These are phyloP conservation scores for Garcia nutans DNA, from an alignment of 345 rosid genomes.

Conservation along the genomic window DNA sequence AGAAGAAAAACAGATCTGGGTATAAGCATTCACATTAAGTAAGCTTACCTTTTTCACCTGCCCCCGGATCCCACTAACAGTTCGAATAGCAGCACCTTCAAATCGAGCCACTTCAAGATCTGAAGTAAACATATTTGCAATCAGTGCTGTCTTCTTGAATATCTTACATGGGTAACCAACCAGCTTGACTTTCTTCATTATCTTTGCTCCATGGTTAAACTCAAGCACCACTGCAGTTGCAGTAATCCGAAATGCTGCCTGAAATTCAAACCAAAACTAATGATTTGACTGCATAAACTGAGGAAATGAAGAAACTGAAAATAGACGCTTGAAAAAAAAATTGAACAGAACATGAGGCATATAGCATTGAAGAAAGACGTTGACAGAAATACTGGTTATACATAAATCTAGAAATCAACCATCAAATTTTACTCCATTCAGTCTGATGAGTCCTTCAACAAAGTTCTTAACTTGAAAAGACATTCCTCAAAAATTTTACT, in stretches of 20 bases:
- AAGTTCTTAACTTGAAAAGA: not conserved
- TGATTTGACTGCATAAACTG: conserved; percentile 6
- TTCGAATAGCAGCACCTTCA: conserved; percentile 78
- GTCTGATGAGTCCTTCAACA: not conserved
- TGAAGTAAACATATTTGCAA: conserved; percentile 90
- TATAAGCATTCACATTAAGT: not conserved
- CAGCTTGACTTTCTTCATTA: conserved; percentile 80
- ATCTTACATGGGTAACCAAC: conserved; percentile 91
- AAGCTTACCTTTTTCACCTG: conserved; percentile 77
- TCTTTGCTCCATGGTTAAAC: conserved; percentile 75
- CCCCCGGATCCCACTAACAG: conserved; percentile 96
- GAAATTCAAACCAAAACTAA: conserved; percentile 29
- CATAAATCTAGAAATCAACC: not conserved
- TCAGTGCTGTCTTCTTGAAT: conserved; percentile 81
- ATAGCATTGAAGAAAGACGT: not conserved
- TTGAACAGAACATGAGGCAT: not conserved
- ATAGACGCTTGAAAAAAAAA: not conserved
- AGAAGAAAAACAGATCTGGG: not conserved
- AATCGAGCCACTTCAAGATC: conserved; percentile 89
- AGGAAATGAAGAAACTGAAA: not conserved
- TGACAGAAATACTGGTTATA: not conserved
- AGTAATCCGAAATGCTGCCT: conserved; percentile 82
- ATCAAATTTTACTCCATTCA: not conserved
- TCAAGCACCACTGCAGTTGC: conserved; percentile 77
- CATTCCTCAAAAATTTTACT: not conserved